Evolutionary conservation across 2,329 filamentous ascomycete genomes (phyloP), one percentile per base, ranked within the genome.

Genomic region (Arthrobotrys sinensis): DNA sequence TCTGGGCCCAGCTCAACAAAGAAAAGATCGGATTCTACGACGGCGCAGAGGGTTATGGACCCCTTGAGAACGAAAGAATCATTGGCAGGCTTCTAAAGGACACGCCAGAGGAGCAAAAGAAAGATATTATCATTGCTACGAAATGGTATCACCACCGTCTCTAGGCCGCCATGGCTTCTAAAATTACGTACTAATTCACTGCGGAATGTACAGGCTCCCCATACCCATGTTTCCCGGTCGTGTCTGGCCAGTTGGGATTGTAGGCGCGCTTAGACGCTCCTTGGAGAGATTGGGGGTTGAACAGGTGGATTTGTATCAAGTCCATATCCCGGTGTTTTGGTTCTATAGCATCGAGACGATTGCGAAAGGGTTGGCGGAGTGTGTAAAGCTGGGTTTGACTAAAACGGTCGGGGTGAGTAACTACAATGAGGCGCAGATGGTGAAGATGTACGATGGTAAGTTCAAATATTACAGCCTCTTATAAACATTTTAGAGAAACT

Each of bases 391-490:
- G 10, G 85, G 85, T 0, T 81, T 86, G 52, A 82, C 85, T 1
- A 84, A 84, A 34, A 83, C 84, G 0, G 84, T 87, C 1, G 86
- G 85, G 4, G 85, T 87, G 2, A 84, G 85, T 63, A 86, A 86
- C 80, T 86, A 86, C 80, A 82, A 82, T 78, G 81, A 80, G 36
- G 83, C 84, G 24, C 84, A 86, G 68, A 85, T 86, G 85, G 73
- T 86, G 55, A 80, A 82, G 73, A 86, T 86, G 83, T 81, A 84
- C 52, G 83, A 85, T n/a, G 72, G 72, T 76, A 16, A 50, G 65
- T 65, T n/a, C 16, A 10, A 4, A 28, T n/a, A n/a, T n/a, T n/a
- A n/a, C n/a, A 43, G 32, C 40, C 12, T 14, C 4, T 2, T 43
- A 28, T 7, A 11, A 14, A 28, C 19, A 2, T 11, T 32, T 66